Percentiles rank a stretch among this genome's conserved stretches.
phyloP scores from a whole-genome alignment of 768 basidiomycete species.

The Leccinellum rugosiceps region DNA sequence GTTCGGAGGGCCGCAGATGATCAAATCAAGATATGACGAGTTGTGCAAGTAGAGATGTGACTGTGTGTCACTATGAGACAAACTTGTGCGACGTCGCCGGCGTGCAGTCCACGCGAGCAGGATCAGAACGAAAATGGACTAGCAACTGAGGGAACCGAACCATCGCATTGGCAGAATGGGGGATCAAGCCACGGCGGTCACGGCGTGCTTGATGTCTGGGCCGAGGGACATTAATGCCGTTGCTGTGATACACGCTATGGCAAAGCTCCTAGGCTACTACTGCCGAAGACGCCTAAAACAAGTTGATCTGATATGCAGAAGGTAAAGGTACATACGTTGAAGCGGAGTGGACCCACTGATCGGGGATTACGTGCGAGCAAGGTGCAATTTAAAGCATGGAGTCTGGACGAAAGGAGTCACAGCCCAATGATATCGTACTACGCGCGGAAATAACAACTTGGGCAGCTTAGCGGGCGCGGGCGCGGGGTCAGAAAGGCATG shows the following conservation, averaged over 20 bases:
- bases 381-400: constrained; percentile 5
- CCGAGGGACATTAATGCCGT: constrained; percentile 14
- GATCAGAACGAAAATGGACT: constrained; percentile 15
- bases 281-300: constrained; percentile 19
- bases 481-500: constrained; percentile 22
- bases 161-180: constrained; percentile 18
- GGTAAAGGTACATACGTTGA: constrained; percentile 4
- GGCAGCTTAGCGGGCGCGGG: constrained; percentile 11
- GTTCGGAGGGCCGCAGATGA: constrained; percentile 3
- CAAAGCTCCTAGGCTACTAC: constrained; percentile 15
- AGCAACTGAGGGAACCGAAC: constrained; percentile 1
- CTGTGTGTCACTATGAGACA: constrained; percentile 22
- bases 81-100: constrained; percentile 12
- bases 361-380: constrained; percentile 29
- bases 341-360: constrained; percentile 11
- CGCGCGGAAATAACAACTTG: constrained; percentile 25
- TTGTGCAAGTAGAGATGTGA: not conserved
- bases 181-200: constrained; percentile 1
- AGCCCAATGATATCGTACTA: constrained; percentile 10
- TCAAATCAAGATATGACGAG: constrained; percentile 3
- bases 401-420: constrained; percentile 12
- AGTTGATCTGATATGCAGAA: constrained; percentile 18
- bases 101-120: constrained; percentile 18
- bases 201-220: constrained; percentile 2
- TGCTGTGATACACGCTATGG: constrained; percentile 8